phyloP scores from a whole-genome alignment of 2,329 filamentous ascomycete species.

The Penicillium sp. region DNA sequence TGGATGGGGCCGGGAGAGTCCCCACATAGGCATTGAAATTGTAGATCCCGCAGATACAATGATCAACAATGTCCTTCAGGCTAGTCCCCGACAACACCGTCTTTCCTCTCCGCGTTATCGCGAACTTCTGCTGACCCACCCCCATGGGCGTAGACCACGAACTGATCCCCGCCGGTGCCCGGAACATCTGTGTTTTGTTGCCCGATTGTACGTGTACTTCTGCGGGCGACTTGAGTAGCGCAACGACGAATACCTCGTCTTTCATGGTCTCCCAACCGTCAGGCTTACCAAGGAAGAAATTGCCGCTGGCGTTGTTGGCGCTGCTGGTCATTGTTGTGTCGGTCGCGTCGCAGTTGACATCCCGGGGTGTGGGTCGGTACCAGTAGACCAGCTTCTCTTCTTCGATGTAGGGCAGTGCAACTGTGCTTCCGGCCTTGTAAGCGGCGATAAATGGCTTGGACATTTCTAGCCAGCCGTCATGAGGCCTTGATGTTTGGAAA shows the following conservation, averaged over 20 bases:
- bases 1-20: constrained; percentile 42
- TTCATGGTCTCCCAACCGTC: constrained; percentile 52
- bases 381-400: constrained; percentile 57
- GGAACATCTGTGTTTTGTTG: constrained; percentile 44
- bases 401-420: constrained; percentile 41
- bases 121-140: constrained; percentile 50
- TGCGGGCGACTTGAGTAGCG: constrained; percentile 49
- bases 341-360: constrained; percentile 52
- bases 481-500: constrained; percentile 39
- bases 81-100: constrained; percentile 50
- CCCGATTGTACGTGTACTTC: constrained; percentile 50
- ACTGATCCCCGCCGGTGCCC: constrained; percentile 49
- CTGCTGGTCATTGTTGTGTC: constrained; percentile 50
- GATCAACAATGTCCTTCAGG: constrained; percentile 51
- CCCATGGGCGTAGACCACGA: constrained; percentile 50
- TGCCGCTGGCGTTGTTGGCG: constrained; percentile 49
- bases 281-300: constrained; percentile 55
- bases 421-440: constrained; percentile 48
- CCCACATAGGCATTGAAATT: constrained; percentile 61
- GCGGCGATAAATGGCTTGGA: constrained; percentile 56
- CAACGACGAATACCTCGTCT: constrained; percentile 56
- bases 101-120: constrained; percentile 43
- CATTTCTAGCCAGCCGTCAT: constrained; percentile 56
- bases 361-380: constrained; percentile 54
- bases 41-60: constrained; percentile 54